Evolutionary conservation across 208 protist species (phyloP), one percentile per base, ranked within the genome.

Genomic region (Wallacemonas rigidus): DNA sequence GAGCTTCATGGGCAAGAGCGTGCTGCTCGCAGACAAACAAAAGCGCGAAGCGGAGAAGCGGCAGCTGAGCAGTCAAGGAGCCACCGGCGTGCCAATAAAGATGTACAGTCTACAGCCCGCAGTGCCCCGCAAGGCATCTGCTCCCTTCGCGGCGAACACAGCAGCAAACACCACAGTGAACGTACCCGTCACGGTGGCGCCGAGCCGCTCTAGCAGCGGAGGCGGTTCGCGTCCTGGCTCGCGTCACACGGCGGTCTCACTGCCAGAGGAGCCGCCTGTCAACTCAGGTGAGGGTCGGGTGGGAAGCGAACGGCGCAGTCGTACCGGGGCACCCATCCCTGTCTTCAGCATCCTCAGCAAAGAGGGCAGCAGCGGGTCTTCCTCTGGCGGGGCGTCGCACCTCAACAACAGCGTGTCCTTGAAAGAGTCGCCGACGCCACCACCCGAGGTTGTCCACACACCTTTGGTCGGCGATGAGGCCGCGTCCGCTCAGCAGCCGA

Each of bases 1-100:
- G 11, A 68, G 61, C n/a, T 90, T 85, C 56, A 75, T 87, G 4
- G 87, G 87, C 43, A 88, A 84, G 39, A 92, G 87, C 72, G 81
- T 72, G 43, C 76, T 90, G 17, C 71, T 90, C 9, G 81, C 84
- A 3, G 64, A 90, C 53, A 73, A 78, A 43, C 74, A 79, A 51
- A 75, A 76, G 62, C 80, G 80, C 11, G 80, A 89, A 50, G 71
- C 76, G 35, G 62, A 72, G 47, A 54, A 61, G 40, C 55, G 40
- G 36, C 47, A 51, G 35, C 51, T 64, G 35, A 68, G 26, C 26
- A 26, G 26, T 26, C 26, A 26, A 26, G 26, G 26, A 26, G 26
- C 26, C 26, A 26, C 26, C 26, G 26, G 26, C 26, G 26, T 26
- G 26, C 26, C 26, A 26, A 26, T 26, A 26, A 26, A 26, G 26